Conservation (phyloP, 163 green algal genomes). For the Scenedesmus sp. region DNA sequence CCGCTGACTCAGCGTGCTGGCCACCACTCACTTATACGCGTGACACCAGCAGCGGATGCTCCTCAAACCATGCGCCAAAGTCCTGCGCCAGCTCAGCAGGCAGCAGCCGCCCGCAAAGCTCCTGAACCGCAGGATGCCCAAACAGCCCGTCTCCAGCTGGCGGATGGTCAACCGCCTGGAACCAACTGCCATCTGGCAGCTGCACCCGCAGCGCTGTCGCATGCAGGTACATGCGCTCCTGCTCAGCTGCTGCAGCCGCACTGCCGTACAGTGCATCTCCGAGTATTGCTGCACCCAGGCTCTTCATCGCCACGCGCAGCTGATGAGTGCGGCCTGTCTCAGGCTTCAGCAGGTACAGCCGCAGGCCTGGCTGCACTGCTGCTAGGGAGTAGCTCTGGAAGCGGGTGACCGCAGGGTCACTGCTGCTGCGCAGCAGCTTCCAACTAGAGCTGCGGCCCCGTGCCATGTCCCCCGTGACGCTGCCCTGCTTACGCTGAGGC, state of each 20-base stretch:
- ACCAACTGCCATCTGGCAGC: constrained; percentile 24
- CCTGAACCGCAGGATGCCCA: constrained; percentile 10
- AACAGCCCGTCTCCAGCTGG: constrained; percentile 4
- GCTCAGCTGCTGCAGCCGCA: background rate
- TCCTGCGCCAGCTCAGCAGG: background rate
- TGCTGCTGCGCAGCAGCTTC: constrained; percentile 17
- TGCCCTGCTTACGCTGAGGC: constrained; percentile 17
- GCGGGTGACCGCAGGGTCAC: constrained; percentile 39
- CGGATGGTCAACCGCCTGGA: constrained; percentile 24
- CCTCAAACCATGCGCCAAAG: constrained; percentile 14
- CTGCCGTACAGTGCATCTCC: constrained; percentile 19
- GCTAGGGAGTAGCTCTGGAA: constrained; percentile 24
- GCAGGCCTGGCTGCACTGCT: constrained; percentile 40
- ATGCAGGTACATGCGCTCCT: constrained; percentile 44
- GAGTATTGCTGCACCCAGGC: constrained; percentile 8
- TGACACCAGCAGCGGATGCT: constrained; percentile 21
- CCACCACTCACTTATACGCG: background rate
- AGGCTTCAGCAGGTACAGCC: constrained; percentile 41
- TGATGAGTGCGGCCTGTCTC: constrained; percentile 44
- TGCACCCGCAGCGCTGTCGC: constrained; percentile 38
- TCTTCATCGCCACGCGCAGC: constrained; percentile 43
- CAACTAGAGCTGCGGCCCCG: background rate
- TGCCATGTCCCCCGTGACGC: constrained; percentile 29
- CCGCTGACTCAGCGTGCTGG: too few species aligned
- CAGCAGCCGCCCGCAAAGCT: background rate